phyloP scores from a whole-genome alignment of 2,329 filamentous ascomycete genomes.

The Alternaria postmessia region DNA sequence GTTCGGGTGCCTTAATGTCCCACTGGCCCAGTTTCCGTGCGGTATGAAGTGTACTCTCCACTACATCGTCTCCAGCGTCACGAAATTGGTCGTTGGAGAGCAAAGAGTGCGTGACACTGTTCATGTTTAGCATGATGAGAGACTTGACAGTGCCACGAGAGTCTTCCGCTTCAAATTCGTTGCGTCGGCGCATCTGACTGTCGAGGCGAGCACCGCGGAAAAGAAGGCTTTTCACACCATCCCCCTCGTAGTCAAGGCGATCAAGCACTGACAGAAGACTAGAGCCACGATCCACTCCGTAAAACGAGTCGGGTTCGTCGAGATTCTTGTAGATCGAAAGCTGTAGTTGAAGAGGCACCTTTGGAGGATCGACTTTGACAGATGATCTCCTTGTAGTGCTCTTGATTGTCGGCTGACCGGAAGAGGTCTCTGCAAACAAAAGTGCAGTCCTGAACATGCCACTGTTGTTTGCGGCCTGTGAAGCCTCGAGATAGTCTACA shows the following conservation, averaged over 20 bases:
- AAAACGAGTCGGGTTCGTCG: slow-evolving; percentile 95
- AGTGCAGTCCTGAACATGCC: slow-evolving; percentile 88
- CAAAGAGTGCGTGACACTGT: slow-evolving; percentile 84
- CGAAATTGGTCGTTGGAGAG: slow-evolving; percentile 71
- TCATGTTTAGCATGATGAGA: slow-evolving; percentile 80
- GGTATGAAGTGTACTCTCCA: slow-evolving; percentile 78
- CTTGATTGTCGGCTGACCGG: slow-evolving; percentile 58
- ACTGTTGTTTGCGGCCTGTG: slow-evolving; percentile 76
- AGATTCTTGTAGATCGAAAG: slow-evolving; percentile 88
- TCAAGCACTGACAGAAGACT: slow-evolving; percentile 80
- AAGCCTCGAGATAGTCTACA: slow-evolving; percentile 75
- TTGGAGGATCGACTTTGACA: slow-evolving; percentile 58
- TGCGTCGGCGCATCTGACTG: slow-evolving; percentile 73
- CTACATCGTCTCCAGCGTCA: slow-evolving; percentile 64
- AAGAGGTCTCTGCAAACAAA: slow-evolving; percentile 78
- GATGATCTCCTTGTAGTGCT: slow-evolving; percentile 70
- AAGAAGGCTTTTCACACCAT: slow-evolving; percentile 84
- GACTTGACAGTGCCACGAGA: slow-evolving; percentile 76
- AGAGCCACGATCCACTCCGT: slow-evolving; percentile 82
- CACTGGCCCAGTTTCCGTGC: slow-evolving; percentile 87
- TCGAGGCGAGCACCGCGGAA: slow-evolving; percentile 93
- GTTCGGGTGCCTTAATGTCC: slow-evolving; percentile 80
- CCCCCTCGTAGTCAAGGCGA: slow-evolving; percentile 86
- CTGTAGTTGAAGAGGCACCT: slow-evolving; percentile 70
- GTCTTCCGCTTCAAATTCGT: slow-evolving; percentile 66